Conservation (phyloP, 164 flowering plant genomes). For the Tetracentron sinense region DNA sequence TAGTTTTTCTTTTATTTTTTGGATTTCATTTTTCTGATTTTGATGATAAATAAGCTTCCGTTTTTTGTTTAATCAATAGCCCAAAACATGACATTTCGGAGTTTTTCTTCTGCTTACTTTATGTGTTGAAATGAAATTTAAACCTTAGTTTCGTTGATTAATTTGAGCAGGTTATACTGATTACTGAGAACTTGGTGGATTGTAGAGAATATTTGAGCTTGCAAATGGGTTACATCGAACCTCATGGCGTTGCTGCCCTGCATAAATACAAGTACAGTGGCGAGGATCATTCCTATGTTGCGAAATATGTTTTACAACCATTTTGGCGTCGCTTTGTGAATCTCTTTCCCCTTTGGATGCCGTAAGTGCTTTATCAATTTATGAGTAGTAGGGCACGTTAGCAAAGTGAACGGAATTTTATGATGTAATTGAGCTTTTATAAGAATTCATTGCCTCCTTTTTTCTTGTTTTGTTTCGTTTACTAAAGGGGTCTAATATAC, state of each 20-base stretch:
- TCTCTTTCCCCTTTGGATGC: conserved; percentile 98
- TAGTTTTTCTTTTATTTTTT: too few relatives aligned
- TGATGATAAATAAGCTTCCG: too few relatives aligned
- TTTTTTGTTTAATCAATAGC: too few relatives aligned
- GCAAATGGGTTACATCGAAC: conserved; percentile 86
- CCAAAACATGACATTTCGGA: too few relatives aligned
- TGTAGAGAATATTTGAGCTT: neutral
- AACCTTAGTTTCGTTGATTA: neutral
- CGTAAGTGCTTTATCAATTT: conserved; percentile 70
- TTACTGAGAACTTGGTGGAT: neutral
- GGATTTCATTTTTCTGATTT: too few relatives aligned
- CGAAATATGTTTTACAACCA: conserved; percentile 93
- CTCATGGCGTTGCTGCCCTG: conserved; percentile 78
- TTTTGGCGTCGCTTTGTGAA: conserved; percentile 78
- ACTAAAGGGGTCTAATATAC: too few relatives aligned
- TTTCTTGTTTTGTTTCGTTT: too few relatives aligned
- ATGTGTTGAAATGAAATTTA: too few relatives aligned
- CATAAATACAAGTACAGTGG: conserved; percentile 90
- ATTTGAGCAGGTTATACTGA: conserved; percentile 1
- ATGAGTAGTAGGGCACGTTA: neutral
- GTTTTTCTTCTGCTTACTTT: too few relatives aligned
- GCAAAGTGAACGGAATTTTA: neutral
- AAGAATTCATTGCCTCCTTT: too few relatives aligned
- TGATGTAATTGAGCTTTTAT: too few relatives aligned
- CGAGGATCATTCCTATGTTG: conserved; percentile 75